Conservation (phyloP, 345 rosid genomes). For the Pistacia atlantica region DNA sequence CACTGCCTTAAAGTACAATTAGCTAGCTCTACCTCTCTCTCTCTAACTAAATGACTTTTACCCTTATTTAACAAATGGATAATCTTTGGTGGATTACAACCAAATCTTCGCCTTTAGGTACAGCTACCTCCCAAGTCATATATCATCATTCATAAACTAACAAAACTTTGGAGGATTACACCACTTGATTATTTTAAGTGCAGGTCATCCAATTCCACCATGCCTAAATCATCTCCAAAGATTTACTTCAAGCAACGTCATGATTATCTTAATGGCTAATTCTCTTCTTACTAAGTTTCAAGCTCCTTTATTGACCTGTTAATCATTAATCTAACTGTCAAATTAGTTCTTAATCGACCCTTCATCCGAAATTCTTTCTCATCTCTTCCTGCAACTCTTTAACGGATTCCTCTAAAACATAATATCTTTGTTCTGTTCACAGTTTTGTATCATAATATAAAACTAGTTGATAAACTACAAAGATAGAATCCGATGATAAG, state of each 20-base stretch:
- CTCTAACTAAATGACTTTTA: neutral
- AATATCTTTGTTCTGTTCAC: slow-evolving; percentile 3
- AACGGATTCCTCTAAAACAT: slow-evolving; percentile 19
- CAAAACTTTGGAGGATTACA: slow-evolving; percentile 20
- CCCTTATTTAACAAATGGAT: slow-evolving; percentile 22
- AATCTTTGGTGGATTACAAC: slow-evolving; percentile 37
- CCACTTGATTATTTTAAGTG: slow-evolving; percentile 2
- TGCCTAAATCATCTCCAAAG: neutral
- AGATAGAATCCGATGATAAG: slow-evolving; percentile 8
- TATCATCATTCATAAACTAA: slow-evolving; percentile 21
- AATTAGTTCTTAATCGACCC: slow-evolving; percentile 26
- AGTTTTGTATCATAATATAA: slow-evolving; percentile 9
- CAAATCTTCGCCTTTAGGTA: slow-evolving; percentile 30
- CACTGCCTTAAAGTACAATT: slow-evolving; percentile 37
- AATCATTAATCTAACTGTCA: slow-evolving; percentile 32
- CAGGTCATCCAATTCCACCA: slow-evolving; percentile 2
- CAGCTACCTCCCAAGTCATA: slow-evolving; percentile 27
- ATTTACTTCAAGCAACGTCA: slow-evolving; percentile 15
- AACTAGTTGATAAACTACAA: slow-evolving; percentile 6
- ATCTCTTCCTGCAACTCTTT: slow-evolving; percentile 9
- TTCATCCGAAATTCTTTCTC: slow-evolving; percentile 18
- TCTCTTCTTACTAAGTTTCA: slow-evolving; percentile 16
- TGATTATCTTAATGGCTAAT: slow-evolving; percentile 8
- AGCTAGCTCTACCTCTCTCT: slow-evolving; percentile 19
- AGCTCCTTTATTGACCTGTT: slow-evolving; percentile 25